Base-by-base conservation (phyloP, 2,329 filamentous ascomycete species). In the Fusarium phyllophilum region DNA sequence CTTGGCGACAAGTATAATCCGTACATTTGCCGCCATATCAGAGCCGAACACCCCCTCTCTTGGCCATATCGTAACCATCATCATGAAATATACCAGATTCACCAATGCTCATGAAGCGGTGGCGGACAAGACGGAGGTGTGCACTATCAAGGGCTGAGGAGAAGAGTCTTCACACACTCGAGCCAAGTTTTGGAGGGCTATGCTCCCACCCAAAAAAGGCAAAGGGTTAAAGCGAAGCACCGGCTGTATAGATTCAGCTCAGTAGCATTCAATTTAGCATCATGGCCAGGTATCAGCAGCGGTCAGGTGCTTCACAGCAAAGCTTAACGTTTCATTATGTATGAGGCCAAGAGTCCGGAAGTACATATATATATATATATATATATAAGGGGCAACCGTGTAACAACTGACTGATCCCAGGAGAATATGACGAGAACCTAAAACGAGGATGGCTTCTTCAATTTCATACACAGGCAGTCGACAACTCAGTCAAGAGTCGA, bases 111-210 rank as follows among this genome's bases (percentile, higher is more conserved):
- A 64, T n/a, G 59, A 63, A 68, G 72, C 58, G 60, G 65, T 69
- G 71, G 75, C 64, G 73, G 73, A 74, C 68, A 74, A 73, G 64
- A 74, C 54, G 71, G 73, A 76, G 75, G 71, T 68, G 73, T 72
- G 67, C 49, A 68, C 54, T 74, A 70, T 62, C 52, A 45, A 70
- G n/a, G 68, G 54, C 49, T 68, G 62, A 76, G 57, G 63, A 65
- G 62, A 77, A 73, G 75, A 77, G 75, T 77, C 75, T 77, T 77
- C 62, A 59, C 63, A 52, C 69, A 75, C 72, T 75, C 54, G 66
- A 73, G 73, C 74, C 71, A 75, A 58, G 59, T 72, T 72, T 64
- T 64, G 49, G 60, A 51, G 54, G 69, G 55, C 66, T 60, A 70
- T 72, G 58, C 57, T 74, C 39, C 52, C 55, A 34, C 71, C 72